These are phyloP conservation scores for Aaosphaeria arxii DNA, from an alignment of 2,329 filamentous ascomycete genomes.

Conservation along the genomic window DNA sequence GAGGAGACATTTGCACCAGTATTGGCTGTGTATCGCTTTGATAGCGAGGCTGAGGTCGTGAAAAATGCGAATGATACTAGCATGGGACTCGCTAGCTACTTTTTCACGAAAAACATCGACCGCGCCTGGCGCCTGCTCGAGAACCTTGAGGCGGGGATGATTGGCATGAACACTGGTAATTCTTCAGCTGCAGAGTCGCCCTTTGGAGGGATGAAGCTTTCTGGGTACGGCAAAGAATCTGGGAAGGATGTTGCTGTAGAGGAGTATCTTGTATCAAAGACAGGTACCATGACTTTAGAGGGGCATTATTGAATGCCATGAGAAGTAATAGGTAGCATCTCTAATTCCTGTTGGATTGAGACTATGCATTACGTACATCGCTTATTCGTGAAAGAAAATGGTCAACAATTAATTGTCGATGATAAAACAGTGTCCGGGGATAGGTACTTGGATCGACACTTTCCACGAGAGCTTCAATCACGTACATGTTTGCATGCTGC, in stretches of 20 bases:
- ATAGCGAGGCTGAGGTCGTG: slow-evolving; percentile 85
- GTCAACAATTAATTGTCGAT: too few species aligned
- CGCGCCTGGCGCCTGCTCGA: slow-evolving; percentile 60
- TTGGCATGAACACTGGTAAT: slow-evolving; percentile 59
- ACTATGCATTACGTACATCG: too few species aligned
- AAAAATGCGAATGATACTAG: slow-evolving; percentile 75
- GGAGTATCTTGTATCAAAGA: slow-evolving; percentile 49
- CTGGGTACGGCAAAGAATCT: slow-evolving; percentile 52
- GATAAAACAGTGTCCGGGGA: too few species aligned
- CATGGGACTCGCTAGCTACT: slow-evolving; percentile 91
- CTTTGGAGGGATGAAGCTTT: slow-evolving; percentile 50
- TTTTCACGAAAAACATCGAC: slow-evolving; percentile 68
- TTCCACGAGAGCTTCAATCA: too few species aligned
- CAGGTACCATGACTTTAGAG: too few species aligned
- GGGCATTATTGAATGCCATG: too few species aligned
- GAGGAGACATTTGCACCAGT: slow-evolving; percentile 98
- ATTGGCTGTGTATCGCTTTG: slow-evolving; percentile 83
- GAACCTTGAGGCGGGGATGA: slow-evolving; percentile 79
- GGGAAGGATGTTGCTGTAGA: slow-evolving; percentile 50
- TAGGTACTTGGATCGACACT: too few species aligned
- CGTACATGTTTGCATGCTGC: too few species aligned
- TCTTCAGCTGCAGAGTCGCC: slow-evolving; percentile 48
- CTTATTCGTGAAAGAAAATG: too few species aligned
- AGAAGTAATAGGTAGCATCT: too few species aligned
- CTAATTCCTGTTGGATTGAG: too few species aligned